A percentile compares a stretch with the other conserved stretches of the same genome.
Evolutionary conservation across 75 land plant species (phyloP).

Genomic region (Cunninghamia lanceolata): DNA sequence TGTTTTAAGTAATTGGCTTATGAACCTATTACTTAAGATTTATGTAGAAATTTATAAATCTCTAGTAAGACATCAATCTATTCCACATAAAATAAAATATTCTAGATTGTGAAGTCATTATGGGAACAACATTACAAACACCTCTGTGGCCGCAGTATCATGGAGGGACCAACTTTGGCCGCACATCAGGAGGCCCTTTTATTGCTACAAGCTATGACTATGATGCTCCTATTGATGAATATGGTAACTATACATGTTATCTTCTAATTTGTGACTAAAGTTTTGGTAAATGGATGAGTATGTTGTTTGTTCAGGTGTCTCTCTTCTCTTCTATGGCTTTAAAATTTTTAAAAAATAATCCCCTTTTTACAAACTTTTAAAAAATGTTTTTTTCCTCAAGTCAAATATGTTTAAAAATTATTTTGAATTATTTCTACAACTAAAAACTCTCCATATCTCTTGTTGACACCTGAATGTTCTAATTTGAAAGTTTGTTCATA

Average conservation of each 20-base stretch:
- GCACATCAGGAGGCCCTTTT: slow-evolving; percentile 78
- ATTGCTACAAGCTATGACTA: slow-evolving; percentile 81
- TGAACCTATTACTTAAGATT: background rate
- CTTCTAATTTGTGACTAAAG: background rate
- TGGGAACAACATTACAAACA: background rate
- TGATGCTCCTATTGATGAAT: slow-evolving; percentile 92
- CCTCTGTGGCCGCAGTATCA: slow-evolving; percentile 22
- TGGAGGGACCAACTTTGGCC: slow-evolving; percentile 85
- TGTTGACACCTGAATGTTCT: background rate
- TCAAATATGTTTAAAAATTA: too few relatives aligned
- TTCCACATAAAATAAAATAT: background rate
- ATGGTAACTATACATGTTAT: slow-evolving; percentile 34
- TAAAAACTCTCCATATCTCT: background rate
- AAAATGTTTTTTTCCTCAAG: too few relatives aligned
- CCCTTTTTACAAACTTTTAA: too few relatives aligned
- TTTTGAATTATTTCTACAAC: too few relatives aligned
- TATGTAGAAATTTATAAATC: background rate
- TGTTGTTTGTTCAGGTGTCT: too few relatives aligned
- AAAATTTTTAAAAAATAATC: too few relatives aligned
- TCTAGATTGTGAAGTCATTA: background rate
- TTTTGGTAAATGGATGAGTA: background rate
- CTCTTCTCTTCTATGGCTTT: too few relatives aligned
- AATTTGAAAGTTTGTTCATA: background rate
- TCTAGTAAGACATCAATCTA: background rate
- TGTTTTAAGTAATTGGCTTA: background rate